Conservation (phyloP, 805 yeast genomes). For the Lachancea nothofagi region DNA sequence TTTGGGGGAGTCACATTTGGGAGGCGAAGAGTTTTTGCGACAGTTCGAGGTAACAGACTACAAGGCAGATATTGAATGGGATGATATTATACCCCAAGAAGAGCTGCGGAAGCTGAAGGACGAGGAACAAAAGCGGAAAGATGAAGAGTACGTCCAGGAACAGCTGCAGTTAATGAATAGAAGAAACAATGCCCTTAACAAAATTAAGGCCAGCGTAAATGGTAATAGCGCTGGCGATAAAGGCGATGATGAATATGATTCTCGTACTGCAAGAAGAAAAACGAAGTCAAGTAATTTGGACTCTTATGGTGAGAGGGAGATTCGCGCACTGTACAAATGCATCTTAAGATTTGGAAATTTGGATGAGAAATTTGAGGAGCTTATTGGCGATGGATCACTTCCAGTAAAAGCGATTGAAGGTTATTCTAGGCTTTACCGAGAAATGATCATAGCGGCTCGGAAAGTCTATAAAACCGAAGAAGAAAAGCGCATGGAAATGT, state of each 20-base stretch:
- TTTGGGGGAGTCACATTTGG: slow-evolving; percentile 92
- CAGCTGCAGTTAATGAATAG: slow-evolving; percentile 85
- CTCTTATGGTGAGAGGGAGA: slow-evolving; percentile 74
- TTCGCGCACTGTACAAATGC: slow-evolving; percentile 79
- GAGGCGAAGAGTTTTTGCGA: slow-evolving; percentile 94
- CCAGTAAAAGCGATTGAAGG: slow-evolving; percentile 78
- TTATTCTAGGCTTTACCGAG: slow-evolving; percentile 71
- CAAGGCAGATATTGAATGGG: slow-evolving; percentile 98
- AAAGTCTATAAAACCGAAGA: slow-evolving; percentile 62
- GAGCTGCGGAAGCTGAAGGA: slow-evolving; percentile 85
- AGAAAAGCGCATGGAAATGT: slow-evolving; percentile 46
- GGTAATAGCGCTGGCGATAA: slow-evolving; percentile 41
- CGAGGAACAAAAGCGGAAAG: slow-evolving; percentile 80
- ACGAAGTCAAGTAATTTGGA: slow-evolving; percentile 42
- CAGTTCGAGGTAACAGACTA: slow-evolving; percentile 98
- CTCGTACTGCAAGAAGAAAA: slow-evolving; percentile 35
- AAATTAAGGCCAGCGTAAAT: slow-evolving; percentile 41
- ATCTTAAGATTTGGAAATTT: slow-evolving; percentile 79
- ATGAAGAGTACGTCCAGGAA: slow-evolving; percentile 80
- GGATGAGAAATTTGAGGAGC: slow-evolving; percentile 68
- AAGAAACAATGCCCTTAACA: slow-evolving; percentile 67
- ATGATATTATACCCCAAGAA: slow-evolving; percentile 94
- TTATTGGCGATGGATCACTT: slow-evolving; percentile 84
- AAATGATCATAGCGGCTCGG: slow-evolving; percentile 57
- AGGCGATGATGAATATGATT: slow-evolving; percentile 37